Conservation (phyloP, 108 stramenopile species). For the Nitzschia sp. region DNA sequence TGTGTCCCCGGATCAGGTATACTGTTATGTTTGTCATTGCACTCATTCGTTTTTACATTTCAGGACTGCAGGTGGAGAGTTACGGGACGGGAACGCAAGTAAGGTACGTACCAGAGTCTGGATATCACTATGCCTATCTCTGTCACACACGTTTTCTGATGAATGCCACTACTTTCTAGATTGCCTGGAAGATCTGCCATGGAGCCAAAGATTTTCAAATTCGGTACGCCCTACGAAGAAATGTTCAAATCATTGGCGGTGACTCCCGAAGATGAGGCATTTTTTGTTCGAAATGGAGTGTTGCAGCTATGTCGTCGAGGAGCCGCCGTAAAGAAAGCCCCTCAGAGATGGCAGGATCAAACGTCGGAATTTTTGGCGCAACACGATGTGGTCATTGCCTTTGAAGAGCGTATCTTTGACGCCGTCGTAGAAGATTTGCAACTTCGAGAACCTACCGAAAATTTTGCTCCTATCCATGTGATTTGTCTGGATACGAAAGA, state of each 20-base stretch:
- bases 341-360: conserved; percentile 91
- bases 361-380: conserved; percentile 52
- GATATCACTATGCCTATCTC: too few relatives aligned
- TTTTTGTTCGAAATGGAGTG: conserved; percentile 82
- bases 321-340: conserved; percentile 84
- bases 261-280: conserved; percentile 85
- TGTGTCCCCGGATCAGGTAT: background rate
- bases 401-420: conserved; percentile 93
- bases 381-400: conserved; percentile 89
- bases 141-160: too few relatives aligned
- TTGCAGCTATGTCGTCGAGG: conserved; percentile 87
- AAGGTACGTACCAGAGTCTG: conserved; percentile 42
- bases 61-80: conserved; percentile 78
- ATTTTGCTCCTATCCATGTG: conserved; percentile 87
- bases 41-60: background rate
- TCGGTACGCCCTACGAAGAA: conserved; percentile 87
- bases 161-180: too few relatives aligned
- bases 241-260: conserved; percentile 81
- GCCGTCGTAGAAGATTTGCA: conserved; percentile 92
- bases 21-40: background rate
- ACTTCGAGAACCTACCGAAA: conserved; percentile 85
- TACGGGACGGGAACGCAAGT: conserved; percentile 93
- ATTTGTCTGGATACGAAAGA: conserved; percentile 94
- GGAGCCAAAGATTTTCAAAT: conserved; percentile 87
- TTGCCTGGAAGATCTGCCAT: conserved; percentile 45